A percentile compares a stretch with the other conserved stretches of the same genome.
phyloP scores from a whole-genome alignment of 2,329 filamentous ascomycete genomes.

The Thielaviopsis populi region DNA sequence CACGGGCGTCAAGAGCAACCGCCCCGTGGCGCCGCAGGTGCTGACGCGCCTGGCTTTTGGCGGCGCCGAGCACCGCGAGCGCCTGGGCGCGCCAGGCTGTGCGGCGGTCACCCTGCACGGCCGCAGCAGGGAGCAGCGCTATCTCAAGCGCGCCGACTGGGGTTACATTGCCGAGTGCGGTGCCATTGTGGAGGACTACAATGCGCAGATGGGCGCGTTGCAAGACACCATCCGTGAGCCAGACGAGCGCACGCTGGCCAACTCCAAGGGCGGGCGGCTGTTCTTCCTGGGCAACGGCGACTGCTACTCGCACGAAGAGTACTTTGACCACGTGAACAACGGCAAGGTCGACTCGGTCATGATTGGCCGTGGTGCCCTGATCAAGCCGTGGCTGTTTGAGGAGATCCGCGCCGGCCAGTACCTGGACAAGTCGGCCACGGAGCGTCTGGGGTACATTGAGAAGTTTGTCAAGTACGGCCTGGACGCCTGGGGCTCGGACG shows the following conservation, averaged over 20 bases:
- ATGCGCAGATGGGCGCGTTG: constrained; percentile 47
- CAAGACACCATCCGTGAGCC: constrained; percentile 66
- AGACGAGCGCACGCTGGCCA: constrained; percentile 58
- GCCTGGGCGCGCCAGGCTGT: constrained; percentile 63
- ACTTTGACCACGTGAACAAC: constrained; percentile 61
- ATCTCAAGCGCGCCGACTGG: constrained; percentile 89
- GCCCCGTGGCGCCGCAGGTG: constrained; percentile 65
- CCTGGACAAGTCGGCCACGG: constrained; percentile 79
- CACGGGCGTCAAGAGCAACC: constrained; percentile 69
- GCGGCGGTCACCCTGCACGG: constrained; percentile 95
- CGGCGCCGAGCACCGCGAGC: constrained; percentile 52
- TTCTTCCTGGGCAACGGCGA: constrained; percentile 96
- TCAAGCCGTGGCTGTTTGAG: constrained; percentile 98
- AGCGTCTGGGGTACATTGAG: constrained; percentile 73
- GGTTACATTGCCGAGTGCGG: constrained; percentile 83
- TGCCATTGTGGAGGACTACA: constrained; percentile 66
- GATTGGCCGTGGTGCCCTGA: constrained; percentile 87
- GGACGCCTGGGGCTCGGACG: constrained; percentile 90
- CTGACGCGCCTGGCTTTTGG: constrained; percentile 75
- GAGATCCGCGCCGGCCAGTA: constrained; percentile 88
- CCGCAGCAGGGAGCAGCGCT: constrained; percentile 83
- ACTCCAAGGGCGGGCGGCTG: constrained; percentile 49
- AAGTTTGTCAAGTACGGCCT: constrained; percentile 83
- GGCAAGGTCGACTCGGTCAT: constrained; percentile 84
- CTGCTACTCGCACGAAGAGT: constrained; percentile 85